Evolutionary conservation across 179 eudicot species (phyloP).

Genomic region (Silene coronaria): DNA sequence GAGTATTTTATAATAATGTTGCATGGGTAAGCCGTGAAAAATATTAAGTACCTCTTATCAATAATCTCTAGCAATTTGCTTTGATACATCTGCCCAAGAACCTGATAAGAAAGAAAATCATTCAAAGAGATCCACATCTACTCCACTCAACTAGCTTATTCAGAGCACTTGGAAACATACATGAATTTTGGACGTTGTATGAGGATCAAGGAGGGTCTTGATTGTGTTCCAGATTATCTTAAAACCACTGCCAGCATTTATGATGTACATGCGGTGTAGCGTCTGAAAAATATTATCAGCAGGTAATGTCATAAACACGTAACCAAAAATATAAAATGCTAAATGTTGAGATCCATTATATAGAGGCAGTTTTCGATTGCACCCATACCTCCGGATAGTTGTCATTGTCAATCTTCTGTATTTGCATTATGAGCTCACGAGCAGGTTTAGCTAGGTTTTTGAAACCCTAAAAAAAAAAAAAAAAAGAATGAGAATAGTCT

Average conservation of each 20-base stretch:
- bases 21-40: not conserved
- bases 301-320: not conserved
- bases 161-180: conserved; percentile 33
- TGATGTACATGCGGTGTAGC: conserved; percentile 74
- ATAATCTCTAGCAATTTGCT: conserved; percentile 68
- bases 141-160: conserved; percentile 1
- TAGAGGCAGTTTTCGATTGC: not conserved
- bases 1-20: not conserved
- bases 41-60: conserved; percentile 59
- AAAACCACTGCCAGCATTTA: conserved; percentile 97
- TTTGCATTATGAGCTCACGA: conserved; percentile 64
- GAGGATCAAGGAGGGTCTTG: conserved; percentile 79
- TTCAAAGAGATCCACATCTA: not conserved
- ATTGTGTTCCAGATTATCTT: conserved; percentile 75
- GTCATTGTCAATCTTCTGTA: conserved; percentile 86
- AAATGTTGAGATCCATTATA: not conserved
- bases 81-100: conserved; percentile 66
- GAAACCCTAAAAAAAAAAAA: conserved; percentile 42
- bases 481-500: not conserved
- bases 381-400: conserved; percentile 84
- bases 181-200: conserved; percentile 75
- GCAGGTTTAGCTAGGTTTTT: conserved; percentile 75
- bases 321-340: not conserved
- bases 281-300: conserved; percentile 44
- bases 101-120: conserved; percentile 35